A percentile compares a stretch with the other conserved stretches of the same genome.
Conservation (phyloP, 345 rosid species). For the Lenwebbia sp. region DNA sequence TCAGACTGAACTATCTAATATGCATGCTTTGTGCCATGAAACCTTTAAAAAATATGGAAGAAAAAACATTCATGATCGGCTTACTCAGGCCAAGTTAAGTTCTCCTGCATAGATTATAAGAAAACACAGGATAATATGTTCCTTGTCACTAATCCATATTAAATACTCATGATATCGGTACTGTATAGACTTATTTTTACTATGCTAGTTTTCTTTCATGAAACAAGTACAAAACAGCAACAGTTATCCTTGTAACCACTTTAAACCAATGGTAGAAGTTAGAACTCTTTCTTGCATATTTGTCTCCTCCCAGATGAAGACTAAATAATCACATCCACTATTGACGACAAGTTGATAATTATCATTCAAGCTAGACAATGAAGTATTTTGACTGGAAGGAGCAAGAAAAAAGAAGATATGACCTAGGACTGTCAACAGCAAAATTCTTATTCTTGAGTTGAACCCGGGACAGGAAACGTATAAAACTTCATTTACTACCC, state of each 20-base stretch:
- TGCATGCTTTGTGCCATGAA: neutral
- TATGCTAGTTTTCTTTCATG: neutral
- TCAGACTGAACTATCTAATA: neutral
- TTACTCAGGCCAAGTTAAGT: neutral
- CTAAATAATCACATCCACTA: neutral
- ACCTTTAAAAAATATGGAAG: neutral
- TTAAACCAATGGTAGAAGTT: neutral
- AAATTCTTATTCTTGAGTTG: neutral
- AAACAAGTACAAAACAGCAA: neutral
- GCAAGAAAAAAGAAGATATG: neutral
- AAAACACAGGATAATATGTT: neutral
- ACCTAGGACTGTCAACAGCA: neutral
- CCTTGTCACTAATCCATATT: neutral
- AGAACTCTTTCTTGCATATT: neutral
- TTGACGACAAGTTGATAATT: neutral
- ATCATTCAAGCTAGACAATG: neutral
- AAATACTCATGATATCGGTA: neutral
- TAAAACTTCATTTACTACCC: neutral
- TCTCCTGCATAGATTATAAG: neutral
- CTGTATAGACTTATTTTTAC: neutral
- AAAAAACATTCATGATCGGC: rapidly evolving
- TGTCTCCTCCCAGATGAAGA: neutral
- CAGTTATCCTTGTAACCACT: neutral
- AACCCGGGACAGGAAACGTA: neutral
- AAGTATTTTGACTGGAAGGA: neutral